Percentiles rank a stretch among this genome's conserved stretches.
Evolutionary conservation across 225 moss, liverwort and hornwort species (phyloP).

Genomic region (Bryum argenteum): DNA sequence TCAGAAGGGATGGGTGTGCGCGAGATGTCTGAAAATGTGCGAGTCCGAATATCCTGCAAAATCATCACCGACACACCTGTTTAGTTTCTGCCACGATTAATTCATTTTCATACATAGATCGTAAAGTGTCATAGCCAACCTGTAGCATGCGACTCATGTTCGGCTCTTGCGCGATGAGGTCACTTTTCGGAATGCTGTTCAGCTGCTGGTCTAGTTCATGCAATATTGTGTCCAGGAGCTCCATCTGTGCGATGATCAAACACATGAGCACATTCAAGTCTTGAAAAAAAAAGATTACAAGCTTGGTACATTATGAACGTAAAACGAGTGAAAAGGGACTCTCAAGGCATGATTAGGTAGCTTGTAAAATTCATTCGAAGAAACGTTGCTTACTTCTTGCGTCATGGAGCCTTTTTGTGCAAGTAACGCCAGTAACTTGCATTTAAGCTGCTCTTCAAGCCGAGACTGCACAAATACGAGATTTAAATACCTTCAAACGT

Average conservation of each 20-base stretch:
- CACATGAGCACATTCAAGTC: too few species aligned
- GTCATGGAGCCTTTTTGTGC: slow-evolving; percentile 73
- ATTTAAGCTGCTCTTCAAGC: slow-evolving; percentile 74
- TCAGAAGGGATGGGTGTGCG: slow-evolving; percentile 61
- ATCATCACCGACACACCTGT: background rate
- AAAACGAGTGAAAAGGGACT: background rate
- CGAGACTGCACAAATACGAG: slow-evolving; percentile 46
- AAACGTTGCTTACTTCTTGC: slow-evolving; percentile 48
- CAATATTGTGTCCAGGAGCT: slow-evolving; percentile 68
- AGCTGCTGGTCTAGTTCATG: slow-evolving; percentile 70
- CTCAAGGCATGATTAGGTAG: background rate
- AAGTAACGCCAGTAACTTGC: slow-evolving; percentile 63
- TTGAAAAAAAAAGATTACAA: background rate
- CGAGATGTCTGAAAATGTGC: slow-evolving; percentile 65
- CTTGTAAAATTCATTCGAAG: background rate
- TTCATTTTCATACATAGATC: too few species aligned
- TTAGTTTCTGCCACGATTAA: background rate
- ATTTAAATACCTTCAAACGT: slow-evolving; percentile 18
- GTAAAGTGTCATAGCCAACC: slow-evolving; percentile 26
- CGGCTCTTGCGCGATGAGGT: slow-evolving; percentile 71
- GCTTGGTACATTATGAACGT: background rate
- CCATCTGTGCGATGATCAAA: slow-evolving; percentile 49
- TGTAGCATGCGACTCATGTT: slow-evolving; percentile 76
- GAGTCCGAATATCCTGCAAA: slow-evolving; percentile 66
- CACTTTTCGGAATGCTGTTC: slow-evolving; percentile 65